A percentile compares a stretch with the other conserved stretches of the same genome.
phyloP scores from a whole-genome alignment of 164 flowering plant genomes.

The Kingdonia uniflora region DNA sequence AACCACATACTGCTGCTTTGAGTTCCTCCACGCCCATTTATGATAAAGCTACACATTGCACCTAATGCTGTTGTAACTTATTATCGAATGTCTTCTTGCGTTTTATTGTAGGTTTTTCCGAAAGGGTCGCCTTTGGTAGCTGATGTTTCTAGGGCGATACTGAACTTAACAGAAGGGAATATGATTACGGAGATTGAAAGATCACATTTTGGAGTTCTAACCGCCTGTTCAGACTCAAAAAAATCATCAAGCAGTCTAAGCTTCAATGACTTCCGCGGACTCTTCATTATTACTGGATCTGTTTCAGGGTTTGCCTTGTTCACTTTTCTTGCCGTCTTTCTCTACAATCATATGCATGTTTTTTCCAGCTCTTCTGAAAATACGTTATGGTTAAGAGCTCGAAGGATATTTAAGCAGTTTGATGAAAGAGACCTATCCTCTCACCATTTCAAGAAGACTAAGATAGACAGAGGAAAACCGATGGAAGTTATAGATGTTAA shows the following conservation, averaged over 20 bases:
- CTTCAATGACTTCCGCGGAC: slow-evolving; percentile 35
- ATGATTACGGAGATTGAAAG: slow-evolving; percentile 3
- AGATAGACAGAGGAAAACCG: background rate
- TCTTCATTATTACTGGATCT: slow-evolving; percentile 30
- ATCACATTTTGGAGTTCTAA: slow-evolving; percentile 2
- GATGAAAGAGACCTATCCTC: background rate
- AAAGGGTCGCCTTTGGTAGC: slow-evolving; percentile 20
- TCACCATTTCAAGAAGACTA: background rate
- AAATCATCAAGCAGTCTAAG: slow-evolving; percentile 21
- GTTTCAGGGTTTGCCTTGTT: slow-evolving; percentile 22
- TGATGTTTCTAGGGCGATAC: slow-evolving; percentile 16
- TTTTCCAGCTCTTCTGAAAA: background rate
- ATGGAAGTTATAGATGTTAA: background rate
- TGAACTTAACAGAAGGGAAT: slow-evolving; percentile 10
- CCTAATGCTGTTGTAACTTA: background rate
- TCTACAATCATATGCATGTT: slow-evolving; percentile 2
- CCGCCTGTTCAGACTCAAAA: background rate
- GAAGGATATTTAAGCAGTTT: background rate
- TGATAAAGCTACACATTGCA: too few relatives aligned
- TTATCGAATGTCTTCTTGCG: background rate
- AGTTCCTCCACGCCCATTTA: background rate
- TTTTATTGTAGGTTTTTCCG: slow-evolving; percentile 37
- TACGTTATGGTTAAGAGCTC: background rate
- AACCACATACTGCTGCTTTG: background rate
- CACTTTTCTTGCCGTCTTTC: background rate